Conservation (phyloP, 257 asterid species). For the Striga asiatica region DNA sequence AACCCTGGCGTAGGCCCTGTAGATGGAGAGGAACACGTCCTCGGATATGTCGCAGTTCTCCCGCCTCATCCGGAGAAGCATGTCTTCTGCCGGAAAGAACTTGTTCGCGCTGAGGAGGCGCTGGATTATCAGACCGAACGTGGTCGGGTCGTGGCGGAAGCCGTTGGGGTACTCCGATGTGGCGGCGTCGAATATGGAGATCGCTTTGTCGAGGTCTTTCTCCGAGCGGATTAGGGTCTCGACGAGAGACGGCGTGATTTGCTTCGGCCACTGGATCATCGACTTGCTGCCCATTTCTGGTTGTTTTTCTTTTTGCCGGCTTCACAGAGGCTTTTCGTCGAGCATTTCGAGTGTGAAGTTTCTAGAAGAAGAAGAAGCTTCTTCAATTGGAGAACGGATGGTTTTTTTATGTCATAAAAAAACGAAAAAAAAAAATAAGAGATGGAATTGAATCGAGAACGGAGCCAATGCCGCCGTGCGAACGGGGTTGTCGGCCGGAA, state of each 20-base stretch:
- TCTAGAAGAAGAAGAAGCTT: background rate
- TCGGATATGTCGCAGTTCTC: constrained; percentile 55
- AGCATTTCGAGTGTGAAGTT: constrained; percentile 16
- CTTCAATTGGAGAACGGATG: background rate
- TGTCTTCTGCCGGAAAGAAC: constrained; percentile 52
- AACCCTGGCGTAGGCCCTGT: constrained; percentile 64
- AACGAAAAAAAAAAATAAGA: too few species aligned
- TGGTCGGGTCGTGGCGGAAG: constrained; percentile 49
- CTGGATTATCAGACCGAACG: constrained; percentile 48
- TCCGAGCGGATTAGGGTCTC: constrained; percentile 58
- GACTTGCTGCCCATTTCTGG: constrained; percentile 34
- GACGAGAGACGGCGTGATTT: constrained; percentile 63
- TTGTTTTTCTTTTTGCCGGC: background rate
- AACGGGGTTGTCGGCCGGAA: background rate
- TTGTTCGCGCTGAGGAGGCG: constrained; percentile 62
- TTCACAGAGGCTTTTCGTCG: constrained; percentile 30
- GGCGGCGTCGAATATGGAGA: constrained; percentile 76
- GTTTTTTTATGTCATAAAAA: too few species aligned
- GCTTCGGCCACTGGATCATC: constrained; percentile 64
- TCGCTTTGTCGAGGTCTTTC: constrained; percentile 64
- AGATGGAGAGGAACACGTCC: constrained; percentile 52
- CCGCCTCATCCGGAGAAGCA: constrained; percentile 61
- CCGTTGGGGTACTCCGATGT: constrained; percentile 76
- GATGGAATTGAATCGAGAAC: background rate
- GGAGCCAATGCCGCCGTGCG: constrained; percentile 7